These are phyloP conservation scores for Arthrinium phaeospermum DNA, from an alignment of 2,329 filamentous ascomycete species.

Conservation along the genomic window DNA sequence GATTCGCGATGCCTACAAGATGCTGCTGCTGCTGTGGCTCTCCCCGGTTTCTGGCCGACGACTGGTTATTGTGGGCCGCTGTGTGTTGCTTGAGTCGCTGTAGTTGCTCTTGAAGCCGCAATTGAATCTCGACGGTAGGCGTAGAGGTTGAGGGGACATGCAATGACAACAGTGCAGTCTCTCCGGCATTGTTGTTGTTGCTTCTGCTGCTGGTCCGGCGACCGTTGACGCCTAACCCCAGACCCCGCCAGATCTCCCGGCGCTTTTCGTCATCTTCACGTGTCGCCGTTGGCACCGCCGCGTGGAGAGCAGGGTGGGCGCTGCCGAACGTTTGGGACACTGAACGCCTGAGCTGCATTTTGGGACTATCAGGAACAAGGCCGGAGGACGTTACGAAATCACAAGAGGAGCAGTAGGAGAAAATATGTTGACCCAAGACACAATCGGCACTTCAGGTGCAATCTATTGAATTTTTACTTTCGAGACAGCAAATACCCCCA, in stretches of 20 bases:
- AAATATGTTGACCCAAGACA: background rate
- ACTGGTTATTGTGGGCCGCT: background rate
- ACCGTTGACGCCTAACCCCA: conserved; percentile 6
- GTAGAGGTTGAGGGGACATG: background rate
- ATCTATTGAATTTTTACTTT: background rate
- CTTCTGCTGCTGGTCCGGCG: conserved; percentile 11
- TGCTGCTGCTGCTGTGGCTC: background rate
- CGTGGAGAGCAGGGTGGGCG: conserved; percentile 13
- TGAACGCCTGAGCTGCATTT: conserved; percentile 17
- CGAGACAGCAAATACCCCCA: background rate
- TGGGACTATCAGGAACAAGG: background rate
- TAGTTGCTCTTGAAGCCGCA: background rate
- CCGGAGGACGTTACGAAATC: background rate
- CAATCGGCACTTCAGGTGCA: background rate
- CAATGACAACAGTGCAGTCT: background rate
- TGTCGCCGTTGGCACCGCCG: conserved; percentile 12
- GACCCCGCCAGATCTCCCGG: conserved; percentile 8
- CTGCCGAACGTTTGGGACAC: conserved; percentile 19
- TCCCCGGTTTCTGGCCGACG: background rate
- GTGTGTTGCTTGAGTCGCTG: conserved; percentile 3
- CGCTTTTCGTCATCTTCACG: conserved; percentile 3
- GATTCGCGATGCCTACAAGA: background rate
- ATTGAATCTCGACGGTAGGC: background rate
- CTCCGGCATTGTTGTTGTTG: conserved; percentile 19
- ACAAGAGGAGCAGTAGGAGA: background rate